Conservation (phyloP, 1,284 basidiomycete species). For the Puccinia triticina region DNA sequence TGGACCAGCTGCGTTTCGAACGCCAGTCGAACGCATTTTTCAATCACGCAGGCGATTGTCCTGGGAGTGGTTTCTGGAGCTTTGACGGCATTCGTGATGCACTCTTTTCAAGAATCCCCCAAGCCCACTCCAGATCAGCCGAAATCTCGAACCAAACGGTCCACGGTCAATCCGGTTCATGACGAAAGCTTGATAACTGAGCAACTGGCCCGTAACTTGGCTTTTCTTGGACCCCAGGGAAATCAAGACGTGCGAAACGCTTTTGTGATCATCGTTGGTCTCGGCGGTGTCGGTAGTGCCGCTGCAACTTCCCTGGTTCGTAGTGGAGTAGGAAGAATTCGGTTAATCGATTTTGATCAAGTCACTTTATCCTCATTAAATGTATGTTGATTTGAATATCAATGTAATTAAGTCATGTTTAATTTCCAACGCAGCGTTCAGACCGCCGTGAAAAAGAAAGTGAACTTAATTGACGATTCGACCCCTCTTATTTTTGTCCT, state of each 20-base stretch:
- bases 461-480: background rate
- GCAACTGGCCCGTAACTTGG: conserved; percentile 89
- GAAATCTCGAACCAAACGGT: background rate
- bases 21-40: background rate
- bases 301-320: conserved; percentile 89
- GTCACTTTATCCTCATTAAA: conserved; percentile 90
- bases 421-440: background rate
- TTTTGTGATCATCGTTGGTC: conserved; percentile 85
- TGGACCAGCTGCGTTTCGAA: background rate
- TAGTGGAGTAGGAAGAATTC: conserved; percentile 62
- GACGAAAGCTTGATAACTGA: conserved; percentile 61
- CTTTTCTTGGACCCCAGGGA: conserved; percentile 87
- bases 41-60: conserved; percentile 10
- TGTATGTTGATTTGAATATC: conserved; percentile 53
- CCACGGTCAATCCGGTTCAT: background rate
- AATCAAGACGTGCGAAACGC: conserved; percentile 78
- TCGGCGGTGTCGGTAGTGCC: conserved; percentile 95
- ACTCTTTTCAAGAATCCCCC: conserved; percentile 5
- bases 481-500: too few relatives aligned
- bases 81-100: conserved; percentile 21
- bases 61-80: conserved; percentile 28
- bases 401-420: background rate
- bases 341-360: conserved; percentile 78
- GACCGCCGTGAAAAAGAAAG: background rate
- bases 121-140: background rate